These are phyloP conservation scores for Theobroma grandiflorum DNA, from an alignment of 441 rosid genomes.

Conservation along the genomic window DNA sequence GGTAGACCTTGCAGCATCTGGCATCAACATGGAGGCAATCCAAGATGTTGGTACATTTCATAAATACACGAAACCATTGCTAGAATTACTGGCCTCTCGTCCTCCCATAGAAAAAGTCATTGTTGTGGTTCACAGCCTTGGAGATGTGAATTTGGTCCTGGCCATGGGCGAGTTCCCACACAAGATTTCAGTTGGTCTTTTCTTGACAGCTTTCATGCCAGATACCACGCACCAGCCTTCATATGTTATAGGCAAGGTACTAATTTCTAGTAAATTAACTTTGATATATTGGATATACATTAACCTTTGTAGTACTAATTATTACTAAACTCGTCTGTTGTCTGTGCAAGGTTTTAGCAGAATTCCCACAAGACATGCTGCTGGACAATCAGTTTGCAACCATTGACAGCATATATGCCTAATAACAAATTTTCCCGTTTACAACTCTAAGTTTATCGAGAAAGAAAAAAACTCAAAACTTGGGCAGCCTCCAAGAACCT, in stretches of 20 bases:
- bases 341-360: too few species aligned
- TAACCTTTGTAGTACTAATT: too few species aligned
- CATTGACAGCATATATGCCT: slow-evolving; percentile 11
- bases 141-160: slow-evolving; percentile 55
- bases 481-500: too few species aligned
- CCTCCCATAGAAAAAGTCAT: slow-evolving; percentile 50
- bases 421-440: too few species aligned
- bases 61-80: slow-evolving; percentile 56
- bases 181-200: slow-evolving; percentile 64
- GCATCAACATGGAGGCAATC: slow-evolving; percentile 51
- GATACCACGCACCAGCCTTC: slow-evolving; percentile 54
- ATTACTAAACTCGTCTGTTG: too few species aligned
- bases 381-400: too few species aligned
- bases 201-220: slow-evolving; percentile 66
- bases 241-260: slow-evolving; percentile 44
- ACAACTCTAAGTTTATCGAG: too few species aligned
- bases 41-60: slow-evolving; percentile 45
- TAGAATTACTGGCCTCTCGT: slow-evolving; percentile 48
- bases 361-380: too few species aligned
- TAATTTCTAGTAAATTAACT: too few species aligned
- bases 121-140: slow-evolving; percentile 74
- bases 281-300: neutral
- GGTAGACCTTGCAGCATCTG: slow-evolving; percentile 63
- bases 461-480: too few species aligned
- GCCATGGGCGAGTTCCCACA: slow-evolving; percentile 70